Evolutionary conservation across 1,284 basidiomycete genomes (phyloP).

Genomic region (Austroboletus novae-zelandiae): DNA sequence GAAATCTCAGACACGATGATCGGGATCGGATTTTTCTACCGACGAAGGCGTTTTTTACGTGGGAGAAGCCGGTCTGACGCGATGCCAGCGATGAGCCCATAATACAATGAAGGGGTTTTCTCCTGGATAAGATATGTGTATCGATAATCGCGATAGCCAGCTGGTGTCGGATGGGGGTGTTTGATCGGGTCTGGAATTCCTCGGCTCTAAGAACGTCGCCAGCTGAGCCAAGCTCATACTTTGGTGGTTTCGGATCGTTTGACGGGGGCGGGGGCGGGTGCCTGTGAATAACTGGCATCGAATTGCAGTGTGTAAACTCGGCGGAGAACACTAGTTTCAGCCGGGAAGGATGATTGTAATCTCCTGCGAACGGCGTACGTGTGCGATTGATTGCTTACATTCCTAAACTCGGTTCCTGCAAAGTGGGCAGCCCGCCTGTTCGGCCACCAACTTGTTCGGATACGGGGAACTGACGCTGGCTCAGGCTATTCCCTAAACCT

Average conservation of each 20-base stretch:
- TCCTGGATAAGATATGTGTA: slow-evolving; percentile 13
- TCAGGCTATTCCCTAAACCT: neutral
- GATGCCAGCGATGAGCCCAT: slow-evolving; percentile 8
- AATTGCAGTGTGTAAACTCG: neutral
- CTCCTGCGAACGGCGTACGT: slow-evolving; percentile 1
- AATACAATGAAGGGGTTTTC: slow-evolving; percentile 14
- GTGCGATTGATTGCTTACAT: neutral
- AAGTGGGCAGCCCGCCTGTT: slow-evolving; percentile 17
- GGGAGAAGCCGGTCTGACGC: slow-evolving; percentile 16
- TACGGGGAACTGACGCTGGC: neutral
- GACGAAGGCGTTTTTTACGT: slow-evolving; percentile 17
- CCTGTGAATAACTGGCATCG: neutral
- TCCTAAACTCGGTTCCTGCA: neutral
- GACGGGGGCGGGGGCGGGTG: neutral
- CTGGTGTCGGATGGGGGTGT: neutral
- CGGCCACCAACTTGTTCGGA: slow-evolving; percentile 2
- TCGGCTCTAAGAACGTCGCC: slow-evolving; percentile 15
- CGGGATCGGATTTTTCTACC: slow-evolving; percentile 10
- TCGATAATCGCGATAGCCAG: slow-evolving; percentile 20
- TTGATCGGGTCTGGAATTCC: slow-evolving; percentile 15
- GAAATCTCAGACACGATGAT: slow-evolving; percentile 11
- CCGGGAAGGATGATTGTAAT: neutral
- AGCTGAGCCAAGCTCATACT: slow-evolving; percentile 1
- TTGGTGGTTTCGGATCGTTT: too few relatives aligned
- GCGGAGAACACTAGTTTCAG: neutral